phyloP scores from a whole-genome alignment of 495 filamentous ascomycete species.

The Beverwykella pulmonaria region DNA sequence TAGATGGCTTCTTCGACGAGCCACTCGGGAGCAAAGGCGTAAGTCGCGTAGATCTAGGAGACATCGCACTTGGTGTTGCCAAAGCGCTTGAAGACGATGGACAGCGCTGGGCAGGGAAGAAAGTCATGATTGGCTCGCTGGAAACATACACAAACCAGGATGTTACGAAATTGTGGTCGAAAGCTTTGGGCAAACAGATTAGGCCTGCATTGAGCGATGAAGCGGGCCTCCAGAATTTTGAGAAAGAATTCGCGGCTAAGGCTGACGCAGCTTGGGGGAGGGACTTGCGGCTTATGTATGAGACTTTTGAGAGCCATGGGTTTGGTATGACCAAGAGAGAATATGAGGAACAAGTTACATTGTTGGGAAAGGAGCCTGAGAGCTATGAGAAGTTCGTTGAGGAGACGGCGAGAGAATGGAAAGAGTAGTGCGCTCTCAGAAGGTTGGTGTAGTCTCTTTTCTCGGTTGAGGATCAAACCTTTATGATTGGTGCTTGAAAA shows the following conservation, averaged over 20 bases:
- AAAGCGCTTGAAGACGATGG: background rate
- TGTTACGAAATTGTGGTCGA: background rate
- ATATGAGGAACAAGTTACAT: background rate
- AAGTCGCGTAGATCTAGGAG: background rate
- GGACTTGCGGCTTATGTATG: background rate
- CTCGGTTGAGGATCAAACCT: too few relatives aligned
- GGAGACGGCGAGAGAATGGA: background rate
- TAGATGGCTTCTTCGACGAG: background rate
- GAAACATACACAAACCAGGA: background rate
- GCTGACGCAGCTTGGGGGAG: background rate
- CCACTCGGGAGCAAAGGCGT: conserved; percentile 1
- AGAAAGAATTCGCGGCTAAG: background rate
- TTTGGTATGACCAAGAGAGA: background rate
- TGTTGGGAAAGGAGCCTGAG: background rate
- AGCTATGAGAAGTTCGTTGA: background rate
- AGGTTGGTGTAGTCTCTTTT: too few relatives aligned
- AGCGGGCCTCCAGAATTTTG: background rate
- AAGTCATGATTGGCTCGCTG: conserved; percentile 5
- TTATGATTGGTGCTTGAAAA: too few relatives aligned
- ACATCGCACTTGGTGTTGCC: background rate
- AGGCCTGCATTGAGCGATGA: background rate
- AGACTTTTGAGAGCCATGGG: background rate
- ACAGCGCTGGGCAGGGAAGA: background rate
- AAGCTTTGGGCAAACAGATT: background rate
- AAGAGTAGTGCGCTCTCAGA: too few relatives aligned